A percentile compares a stretch with the other conserved stretches of the same genome.
phyloP scores from a whole-genome alignment of 2,329 filamentous ascomycete species.

The Rhinocladiella similis region DNA sequence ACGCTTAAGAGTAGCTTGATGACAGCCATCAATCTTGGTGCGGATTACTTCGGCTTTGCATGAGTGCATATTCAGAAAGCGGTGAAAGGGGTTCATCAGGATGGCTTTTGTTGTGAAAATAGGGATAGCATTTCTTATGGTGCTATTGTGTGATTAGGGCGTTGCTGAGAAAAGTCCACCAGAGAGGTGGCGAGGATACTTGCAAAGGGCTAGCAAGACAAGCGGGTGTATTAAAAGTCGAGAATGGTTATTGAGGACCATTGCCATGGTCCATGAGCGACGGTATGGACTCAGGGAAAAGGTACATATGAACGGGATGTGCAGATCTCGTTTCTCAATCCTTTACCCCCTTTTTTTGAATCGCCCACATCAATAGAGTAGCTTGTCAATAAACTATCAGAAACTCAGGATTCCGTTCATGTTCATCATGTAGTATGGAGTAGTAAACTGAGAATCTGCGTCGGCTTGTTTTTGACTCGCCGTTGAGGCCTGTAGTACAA shows the following conservation, averaged over 20 bases:
- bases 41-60: conserved; percentile 71
- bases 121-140: neutral
- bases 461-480: too few relatives aligned
- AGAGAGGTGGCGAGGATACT: neutral
- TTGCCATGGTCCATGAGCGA: neutral
- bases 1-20: conserved; percentile 80
- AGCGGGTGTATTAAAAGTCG: conserved; percentile 8
- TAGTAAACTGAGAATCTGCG: too few relatives aligned
- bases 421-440: too few relatives aligned
- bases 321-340: conserved; percentile 17
- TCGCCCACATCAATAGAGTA: conserved; percentile 15
- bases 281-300: neutral
- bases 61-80: conserved; percentile 5
- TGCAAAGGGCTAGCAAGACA: neutral
- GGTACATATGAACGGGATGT: conserved; percentile 12
- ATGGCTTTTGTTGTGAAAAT: neutral
- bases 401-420: neutral
- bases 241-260: neutral
- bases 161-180: neutral
- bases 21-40: conserved; percentile 96
- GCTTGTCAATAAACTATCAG: neutral
- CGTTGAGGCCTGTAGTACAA: too few relatives aligned
- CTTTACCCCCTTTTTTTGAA: neutral
- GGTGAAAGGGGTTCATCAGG: neutral
- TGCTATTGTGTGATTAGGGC: conserved; percentile 1